These are phyloP conservation scores for Leishmania braziliensis DNA, from an alignment of 208 protist species.

Conservation along the genomic window DNA sequence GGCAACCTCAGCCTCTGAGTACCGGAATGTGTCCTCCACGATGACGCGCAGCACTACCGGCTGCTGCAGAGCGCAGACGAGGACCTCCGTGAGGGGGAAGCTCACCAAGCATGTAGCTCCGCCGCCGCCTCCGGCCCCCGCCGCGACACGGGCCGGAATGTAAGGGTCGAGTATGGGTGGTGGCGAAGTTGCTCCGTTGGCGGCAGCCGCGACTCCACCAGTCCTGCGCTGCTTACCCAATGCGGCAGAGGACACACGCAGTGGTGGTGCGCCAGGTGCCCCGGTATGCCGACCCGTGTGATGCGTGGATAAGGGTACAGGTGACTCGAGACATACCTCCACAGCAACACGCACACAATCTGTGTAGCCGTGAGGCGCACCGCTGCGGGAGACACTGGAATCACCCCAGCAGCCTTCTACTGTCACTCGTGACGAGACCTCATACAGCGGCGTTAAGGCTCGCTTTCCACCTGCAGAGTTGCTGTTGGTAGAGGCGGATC, in stretches of 20 bases:
- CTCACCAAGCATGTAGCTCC: conserved; percentile 12
- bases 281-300: conserved; percentile 2
- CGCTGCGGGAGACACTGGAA: background rate
- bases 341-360: conserved; percentile 8
- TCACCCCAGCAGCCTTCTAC: conserved; percentile 30
- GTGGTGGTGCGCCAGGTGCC: background rate
- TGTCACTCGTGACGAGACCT: conserved; percentile 26
- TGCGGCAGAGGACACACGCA: background rate
- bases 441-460: conserved; percentile 21
- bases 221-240: conserved; percentile 6
- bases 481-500: background rate
- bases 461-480: conserved; percentile 10
- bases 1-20: conserved; percentile 4
- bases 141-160: conserved; percentile 8
- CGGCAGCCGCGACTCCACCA: background rate
- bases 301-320: background rate
- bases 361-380: background rate
- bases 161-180: conserved; percentile 13
- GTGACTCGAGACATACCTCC: conserved; percentile 1
- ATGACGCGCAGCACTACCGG: conserved; percentile 21
- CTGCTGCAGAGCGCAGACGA: conserved; percentile 23
- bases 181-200: background rate
- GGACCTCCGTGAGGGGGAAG: conserved; percentile 15
- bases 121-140: conserved; percentile 8
- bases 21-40: conserved; percentile 27